Conservation (phyloP, 768 basidiomycete genomes). For the Rhizopogon rudus region DNA sequence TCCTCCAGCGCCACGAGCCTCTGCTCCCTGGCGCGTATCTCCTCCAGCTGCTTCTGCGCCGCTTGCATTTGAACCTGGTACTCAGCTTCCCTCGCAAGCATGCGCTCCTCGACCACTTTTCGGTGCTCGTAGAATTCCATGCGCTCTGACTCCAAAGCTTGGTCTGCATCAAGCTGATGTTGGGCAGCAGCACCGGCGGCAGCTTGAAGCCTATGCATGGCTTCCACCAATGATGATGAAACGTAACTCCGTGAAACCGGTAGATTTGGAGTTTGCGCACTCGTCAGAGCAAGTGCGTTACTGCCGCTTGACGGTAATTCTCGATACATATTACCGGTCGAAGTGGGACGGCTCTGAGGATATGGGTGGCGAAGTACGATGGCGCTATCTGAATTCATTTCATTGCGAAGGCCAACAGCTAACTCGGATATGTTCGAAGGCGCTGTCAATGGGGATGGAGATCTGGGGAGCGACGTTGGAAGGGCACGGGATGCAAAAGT, state of each 20-base stretch:
- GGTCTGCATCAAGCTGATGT: conserved; percentile 13
- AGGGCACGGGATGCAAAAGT: background rate
- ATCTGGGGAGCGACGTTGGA: background rate
- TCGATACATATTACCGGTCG: background rate
- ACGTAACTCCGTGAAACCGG: background rate
- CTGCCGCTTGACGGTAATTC: background rate
- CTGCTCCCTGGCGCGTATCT: conserved; percentile 14
- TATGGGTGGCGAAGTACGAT: conserved; percentile 9
- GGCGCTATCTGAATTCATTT: background rate
- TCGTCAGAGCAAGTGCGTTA: background rate
- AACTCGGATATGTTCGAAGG: background rate
- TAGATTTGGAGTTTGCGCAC: background rate
- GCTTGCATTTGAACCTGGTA: conserved; percentile 17
- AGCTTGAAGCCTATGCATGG: conserved; percentile 8
- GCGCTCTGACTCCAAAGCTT: conserved; percentile 6
- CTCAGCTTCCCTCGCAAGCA: conserved; percentile 12
- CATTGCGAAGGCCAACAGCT: background rate
- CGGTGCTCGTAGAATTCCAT: conserved; percentile 13
- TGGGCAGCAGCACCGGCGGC: conserved; percentile 5
- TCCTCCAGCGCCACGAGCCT: conserved; percentile 15
- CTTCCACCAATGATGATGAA: conserved; percentile 10
- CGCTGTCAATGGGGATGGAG: conserved; percentile 9
- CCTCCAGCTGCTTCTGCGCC: conserved; percentile 13
- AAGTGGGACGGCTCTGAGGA: background rate
- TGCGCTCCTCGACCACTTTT: conserved; percentile 16